A percentile compares a stretch with the other conserved stretches of the same genome.
phyloP scores from a whole-genome alignment of 1,139 yeast species.

The Kurtzmaniella quercitrusa region DNA sequence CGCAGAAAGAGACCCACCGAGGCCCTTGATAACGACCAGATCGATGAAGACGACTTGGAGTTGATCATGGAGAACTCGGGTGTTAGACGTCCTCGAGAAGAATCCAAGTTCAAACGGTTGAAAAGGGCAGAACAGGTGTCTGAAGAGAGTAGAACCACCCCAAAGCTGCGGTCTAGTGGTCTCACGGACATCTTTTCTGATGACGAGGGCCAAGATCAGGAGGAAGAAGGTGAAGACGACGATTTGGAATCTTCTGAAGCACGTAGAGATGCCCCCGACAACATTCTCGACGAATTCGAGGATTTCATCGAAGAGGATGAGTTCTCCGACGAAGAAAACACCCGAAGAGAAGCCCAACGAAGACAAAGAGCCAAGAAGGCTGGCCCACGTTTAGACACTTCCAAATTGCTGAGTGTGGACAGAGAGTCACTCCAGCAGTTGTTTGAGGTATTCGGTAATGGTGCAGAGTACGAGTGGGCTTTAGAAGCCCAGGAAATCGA shows the following conservation, averaged over 20 bases:
- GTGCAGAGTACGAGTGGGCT: constrained; percentile 98
- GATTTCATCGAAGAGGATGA: constrained; percentile 98
- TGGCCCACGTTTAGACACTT: constrained; percentile 45
- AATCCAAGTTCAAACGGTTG: constrained; percentile 67
- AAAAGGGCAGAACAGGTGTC: constrained; percentile 58
- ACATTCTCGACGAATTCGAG: constrained; percentile 76
- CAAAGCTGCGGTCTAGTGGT: constrained; percentile 25
- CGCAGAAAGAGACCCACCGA: constrained; percentile 35
- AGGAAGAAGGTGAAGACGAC: constrained; percentile 27
- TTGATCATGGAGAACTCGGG: constrained; percentile 89
- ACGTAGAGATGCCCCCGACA: constrained; percentile 12
- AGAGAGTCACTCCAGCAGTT: constrained; percentile 91
- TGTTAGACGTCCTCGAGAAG: constrained; percentile 28
- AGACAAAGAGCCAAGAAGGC: constrained; percentile 34
- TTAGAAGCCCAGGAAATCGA: constrained; percentile 81
- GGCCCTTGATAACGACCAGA: constrained; percentile 5
- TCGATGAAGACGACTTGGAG: constrained; percentile 94
- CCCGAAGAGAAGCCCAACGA: constrained; percentile 26
- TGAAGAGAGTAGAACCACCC: constrained; percentile 18
- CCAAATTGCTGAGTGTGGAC: constrained; percentile 74
- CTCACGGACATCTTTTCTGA: constrained; percentile 83
- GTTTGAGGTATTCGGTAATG: constrained; percentile 94
- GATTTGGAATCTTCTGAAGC: constrained; percentile 6
- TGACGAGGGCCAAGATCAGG: constrained; percentile 57
- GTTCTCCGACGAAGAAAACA: constrained; percentile 84